Evolutionary conservation across 2,329 filamentous ascomycete genomes (phyloP).

Genomic region (Sarocladiaceae sp.): DNA sequence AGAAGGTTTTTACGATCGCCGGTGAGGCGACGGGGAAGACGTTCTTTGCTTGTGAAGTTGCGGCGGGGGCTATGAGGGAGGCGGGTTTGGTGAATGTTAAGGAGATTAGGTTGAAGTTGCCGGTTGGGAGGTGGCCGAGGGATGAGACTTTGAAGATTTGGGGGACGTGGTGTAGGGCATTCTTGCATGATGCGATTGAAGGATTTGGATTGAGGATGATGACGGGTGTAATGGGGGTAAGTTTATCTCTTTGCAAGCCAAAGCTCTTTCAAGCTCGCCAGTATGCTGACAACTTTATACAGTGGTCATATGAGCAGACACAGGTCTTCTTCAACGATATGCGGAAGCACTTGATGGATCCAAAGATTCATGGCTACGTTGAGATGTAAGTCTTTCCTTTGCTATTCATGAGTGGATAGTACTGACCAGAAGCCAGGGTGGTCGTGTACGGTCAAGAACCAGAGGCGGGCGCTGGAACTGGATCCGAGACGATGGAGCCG

Average conservation of each 20-base stretch:
- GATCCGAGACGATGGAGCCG: neutral
- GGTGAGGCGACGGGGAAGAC: neutral
- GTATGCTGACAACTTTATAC: neutral
- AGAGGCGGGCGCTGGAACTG: neutral
- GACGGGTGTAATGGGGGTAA: slow-evolving; percentile 1
- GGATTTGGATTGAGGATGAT: slow-evolving; percentile 6
- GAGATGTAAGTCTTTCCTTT: neutral
- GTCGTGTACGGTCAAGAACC: slow-evolving; percentile 3
- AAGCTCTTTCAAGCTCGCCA: neutral
- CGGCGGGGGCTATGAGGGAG: neutral
- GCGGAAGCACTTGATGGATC: slow-evolving; percentile 3
- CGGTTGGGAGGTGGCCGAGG: slow-evolving; percentile 12
- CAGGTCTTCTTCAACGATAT: slow-evolving; percentile 2
- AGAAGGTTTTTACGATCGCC: slow-evolving; percentile 1
- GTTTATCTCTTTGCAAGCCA: neutral
- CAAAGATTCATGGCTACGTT: slow-evolving; percentile 1
- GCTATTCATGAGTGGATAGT: neutral
- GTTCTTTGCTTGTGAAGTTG: slow-evolving; percentile 4
- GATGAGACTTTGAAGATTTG: slow-evolving; percentile 8
- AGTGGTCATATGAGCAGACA: slow-evolving; percentile 6
- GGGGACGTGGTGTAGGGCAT: slow-evolving; percentile 3
- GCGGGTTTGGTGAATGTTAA: slow-evolving; percentile 8
- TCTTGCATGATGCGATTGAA: slow-evolving; percentile 1
- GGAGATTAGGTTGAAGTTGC: slow-evolving; percentile 8
- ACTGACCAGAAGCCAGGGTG: neutral